Percentiles rank a stretch among this genome's conserved stretches.
phyloP scores from a whole-genome alignment of 495 filamentous ascomycete genomes.

The Neurospora sp. region DNA sequence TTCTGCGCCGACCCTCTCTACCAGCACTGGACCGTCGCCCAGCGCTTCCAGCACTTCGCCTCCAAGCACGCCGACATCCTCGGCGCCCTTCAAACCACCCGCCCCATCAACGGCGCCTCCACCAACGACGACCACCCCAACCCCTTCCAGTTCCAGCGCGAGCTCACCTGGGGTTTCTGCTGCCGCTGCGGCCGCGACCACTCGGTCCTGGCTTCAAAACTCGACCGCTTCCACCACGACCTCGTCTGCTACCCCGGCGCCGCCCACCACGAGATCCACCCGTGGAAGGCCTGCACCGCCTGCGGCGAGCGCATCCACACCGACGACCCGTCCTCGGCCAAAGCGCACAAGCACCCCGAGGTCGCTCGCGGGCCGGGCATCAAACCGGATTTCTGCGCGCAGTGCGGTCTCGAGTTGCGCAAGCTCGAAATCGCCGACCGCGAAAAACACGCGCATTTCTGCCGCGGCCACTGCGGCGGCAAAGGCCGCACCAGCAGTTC shows the following conservation, averaged over 20 bases:
- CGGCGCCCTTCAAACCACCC: not conserved
- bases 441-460: constrained; percentile 3
- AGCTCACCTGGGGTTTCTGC: constrained; percentile 10
- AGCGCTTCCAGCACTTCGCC: constrained; percentile 9
- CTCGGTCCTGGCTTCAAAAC: not conserved
- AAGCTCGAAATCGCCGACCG: not conserved
- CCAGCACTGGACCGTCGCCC: constrained; percentile 13
- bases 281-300: not conserved
- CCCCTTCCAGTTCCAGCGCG: not conserved
- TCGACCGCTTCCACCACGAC: constrained; percentile 17
- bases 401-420: constrained; percentile 4
- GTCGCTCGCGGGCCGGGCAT: not conserved
- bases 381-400: constrained; percentile 1
- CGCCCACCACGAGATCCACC: not conserved
- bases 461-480: not conserved
- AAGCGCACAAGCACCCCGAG: not conserved
- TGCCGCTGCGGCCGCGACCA: constrained; percentile 19
- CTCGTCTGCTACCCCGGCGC: constrained; percentile 10
- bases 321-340: not conserved
- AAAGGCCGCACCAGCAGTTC: not conserved
- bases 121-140: not conserved
- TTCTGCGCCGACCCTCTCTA: constrained; percentile 19
- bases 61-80: constrained; percentile 5
- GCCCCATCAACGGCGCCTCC: not conserved
- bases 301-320: constrained; percentile 2